phyloP scores from a whole-genome alignment of 1,284 basidiomycete species.

The Cryptococcus maquisensis region DNA sequence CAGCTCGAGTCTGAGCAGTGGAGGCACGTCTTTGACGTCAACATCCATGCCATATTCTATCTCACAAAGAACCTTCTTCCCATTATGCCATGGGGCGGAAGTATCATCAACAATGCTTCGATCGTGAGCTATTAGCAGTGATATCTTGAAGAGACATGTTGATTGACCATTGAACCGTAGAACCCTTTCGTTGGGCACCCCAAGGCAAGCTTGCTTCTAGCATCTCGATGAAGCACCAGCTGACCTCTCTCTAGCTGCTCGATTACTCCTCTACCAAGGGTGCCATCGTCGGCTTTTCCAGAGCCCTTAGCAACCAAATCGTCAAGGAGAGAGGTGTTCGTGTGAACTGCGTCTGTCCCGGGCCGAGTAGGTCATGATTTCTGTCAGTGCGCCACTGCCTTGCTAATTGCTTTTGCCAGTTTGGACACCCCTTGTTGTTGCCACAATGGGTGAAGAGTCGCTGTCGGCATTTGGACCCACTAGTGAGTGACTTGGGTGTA shows the following conservation, averaged over 20 bases:
- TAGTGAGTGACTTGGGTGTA: constrained; percentile 21
- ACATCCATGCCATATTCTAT: constrained; percentile 57
- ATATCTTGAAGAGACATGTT: not conserved
- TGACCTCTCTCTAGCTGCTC: constrained; percentile 44
- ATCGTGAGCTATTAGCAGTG: constrained; percentile 7
- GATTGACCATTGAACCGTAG: not conserved
- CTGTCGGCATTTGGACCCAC: constrained; percentile 52
- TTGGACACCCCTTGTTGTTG: constrained; percentile 55
- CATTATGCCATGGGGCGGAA: constrained; percentile 48
- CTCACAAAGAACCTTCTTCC: constrained; percentile 53
- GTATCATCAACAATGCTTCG: constrained; percentile 54
- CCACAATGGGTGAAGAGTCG: constrained; percentile 54
- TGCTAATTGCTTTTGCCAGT: constrained; percentile 38
- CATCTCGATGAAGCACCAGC: not conserved
- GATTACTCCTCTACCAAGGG: constrained; percentile 60
- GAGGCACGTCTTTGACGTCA: constrained; percentile 55
- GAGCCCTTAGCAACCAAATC: constrained; percentile 56
- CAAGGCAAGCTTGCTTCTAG: constrained; percentile 9
- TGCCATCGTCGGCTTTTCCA: constrained; percentile 54
- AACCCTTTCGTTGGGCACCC: constrained; percentile 55
- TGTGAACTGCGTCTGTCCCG: constrained; percentile 56
- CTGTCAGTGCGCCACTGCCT: not conserved
- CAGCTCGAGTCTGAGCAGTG: constrained; percentile 54
- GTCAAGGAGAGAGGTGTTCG: constrained; percentile 55
- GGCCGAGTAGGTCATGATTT: constrained; percentile 29